Base-by-base conservation (phyloP, 2,329 filamentous ascomycete genomes). In the Podosphaera xanthii region DNA sequence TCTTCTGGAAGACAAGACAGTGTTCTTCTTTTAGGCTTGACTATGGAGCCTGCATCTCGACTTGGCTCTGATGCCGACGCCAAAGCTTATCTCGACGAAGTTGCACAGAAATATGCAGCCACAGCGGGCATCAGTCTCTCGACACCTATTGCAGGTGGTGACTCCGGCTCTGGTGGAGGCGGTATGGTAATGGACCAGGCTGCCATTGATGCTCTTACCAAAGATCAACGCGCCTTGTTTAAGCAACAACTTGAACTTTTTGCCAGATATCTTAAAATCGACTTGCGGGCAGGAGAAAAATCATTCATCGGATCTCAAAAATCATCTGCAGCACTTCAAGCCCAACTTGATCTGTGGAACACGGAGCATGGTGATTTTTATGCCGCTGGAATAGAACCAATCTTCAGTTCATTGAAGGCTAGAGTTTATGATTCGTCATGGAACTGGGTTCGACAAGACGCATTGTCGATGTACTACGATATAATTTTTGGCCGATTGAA, bases 161-260 rank as follows among this genome's bases (percentile, higher is more conserved):
- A 79, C 62, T 85, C 82, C 59, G 84, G 77, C 59, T 85, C 79
- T 62, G 80, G 77, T 60, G 80, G 77, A 59, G 86, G 80, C 64
- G 91, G 90, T 69, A 97, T 98, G 92, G 95, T 98, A 87, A 97
- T 98, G 90, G 92, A 98, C 68, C 92, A 92, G 7, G 92, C 91
- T 46, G 92, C 92, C 58, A 84, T 98, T 63, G 92, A 98, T 70
- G 92, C 92, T 12, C 78, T 98, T 59, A 98, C 92, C 68, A 97
- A 97, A 72, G 92, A 97, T 69, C 92, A 98, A 73, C 83, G 86
- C 63, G 86, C 88, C 34, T 78, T 98, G 0, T 97, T 97, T 82
- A 97, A 97, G 78, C 91, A 98, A 70, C 92, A 98, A 71, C 80
- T 98, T 34, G 92, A 98, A 75, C 78, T 96, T 30, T 87, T 94